phyloP scores from a whole-genome alignment of 495 filamentous ascomycete genomes.

The Cercophora newfieldiana region DNA sequence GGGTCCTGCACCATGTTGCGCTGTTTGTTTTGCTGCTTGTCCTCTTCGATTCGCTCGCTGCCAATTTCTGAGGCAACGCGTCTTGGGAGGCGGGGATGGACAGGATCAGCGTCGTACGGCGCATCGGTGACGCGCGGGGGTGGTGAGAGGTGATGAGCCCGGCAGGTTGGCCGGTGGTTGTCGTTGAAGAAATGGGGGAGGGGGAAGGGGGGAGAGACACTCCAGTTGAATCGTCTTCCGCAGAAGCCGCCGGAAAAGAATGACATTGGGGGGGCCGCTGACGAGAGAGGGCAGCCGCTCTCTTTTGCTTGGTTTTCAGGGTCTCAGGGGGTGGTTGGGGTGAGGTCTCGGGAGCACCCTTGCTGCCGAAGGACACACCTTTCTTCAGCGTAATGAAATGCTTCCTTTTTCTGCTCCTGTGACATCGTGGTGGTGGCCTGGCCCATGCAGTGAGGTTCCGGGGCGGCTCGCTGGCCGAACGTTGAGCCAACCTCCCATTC shows the following conservation, averaged over 20 bases:
- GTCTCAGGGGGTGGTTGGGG: conserved; percentile 1
- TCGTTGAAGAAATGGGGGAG: neutral
- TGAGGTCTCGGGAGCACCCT: neutral
- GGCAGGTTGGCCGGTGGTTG: too few relatives aligned
- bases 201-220: neutral
- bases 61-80: conserved; percentile 12
- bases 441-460: neutral
- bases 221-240: conserved; percentile 1
- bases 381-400: neutral
- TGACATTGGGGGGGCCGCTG: neutral
- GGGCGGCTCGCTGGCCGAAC: neutral
- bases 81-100: neutral
- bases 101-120: neutral
- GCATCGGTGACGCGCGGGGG: neutral
- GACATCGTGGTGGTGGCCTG: neutral
- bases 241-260: conserved; percentile 12
- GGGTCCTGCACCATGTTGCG: neutral
- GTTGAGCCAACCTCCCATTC: conserved; percentile 4
- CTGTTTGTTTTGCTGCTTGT: conserved; percentile 23
- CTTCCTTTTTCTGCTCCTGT: conserved; percentile 11
- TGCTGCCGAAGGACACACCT: conserved; percentile 2
- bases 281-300: neutral
- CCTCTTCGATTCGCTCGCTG: conserved; percentile 7
- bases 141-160: neutral
- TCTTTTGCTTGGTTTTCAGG: conserved; percentile 12